Percentiles rank a stretch among this genome's conserved stretches.
Conservation (phyloP, 2,329 filamentous ascomycete genomes). For the Chaetomium sp. region DNA sequence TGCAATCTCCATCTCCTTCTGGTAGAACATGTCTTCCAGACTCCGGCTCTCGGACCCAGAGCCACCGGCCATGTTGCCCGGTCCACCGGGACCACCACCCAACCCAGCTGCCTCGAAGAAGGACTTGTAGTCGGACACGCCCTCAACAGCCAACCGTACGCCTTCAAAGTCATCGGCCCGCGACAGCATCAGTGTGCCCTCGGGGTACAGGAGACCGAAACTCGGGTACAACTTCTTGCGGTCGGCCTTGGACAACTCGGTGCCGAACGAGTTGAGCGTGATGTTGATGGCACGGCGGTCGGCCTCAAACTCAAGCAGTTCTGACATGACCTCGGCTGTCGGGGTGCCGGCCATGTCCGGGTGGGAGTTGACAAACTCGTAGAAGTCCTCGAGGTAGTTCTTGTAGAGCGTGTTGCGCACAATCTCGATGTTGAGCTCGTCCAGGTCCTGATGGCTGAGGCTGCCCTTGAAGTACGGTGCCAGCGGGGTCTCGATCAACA, state of each 20-base stretch:
- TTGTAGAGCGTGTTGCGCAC: constrained; percentile 98
- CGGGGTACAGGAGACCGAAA: constrained; percentile 87
- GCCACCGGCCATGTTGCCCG: constrained; percentile 80
- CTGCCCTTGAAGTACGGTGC: constrained; percentile 97
- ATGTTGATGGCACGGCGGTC: constrained; percentile 98
- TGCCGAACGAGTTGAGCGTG: constrained; percentile 96
- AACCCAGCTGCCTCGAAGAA: constrained; percentile 92
- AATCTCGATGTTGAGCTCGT: constrained; percentile 99
- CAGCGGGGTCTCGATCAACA: constrained; percentile 91
- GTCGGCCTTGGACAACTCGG: constrained; percentile 87
- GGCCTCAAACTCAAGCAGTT: constrained; percentile 94
- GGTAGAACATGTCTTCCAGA: constrained; percentile 95
- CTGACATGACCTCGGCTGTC: constrained; percentile 89
- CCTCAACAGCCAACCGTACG: constrained; percentile 87
- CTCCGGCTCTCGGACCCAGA: constrained; percentile 77
- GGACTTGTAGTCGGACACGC: constrained; percentile 84
- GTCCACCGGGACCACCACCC: constrained; percentile 61
- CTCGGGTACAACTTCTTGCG: constrained; percentile 92
- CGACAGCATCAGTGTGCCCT: constrained; percentile 90
- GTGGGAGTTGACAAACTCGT: constrained; percentile 87
- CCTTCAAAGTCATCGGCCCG: constrained; percentile 92
- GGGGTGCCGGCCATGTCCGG: constrained; percentile 81
- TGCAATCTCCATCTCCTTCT: constrained; percentile 98
- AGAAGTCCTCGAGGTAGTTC: constrained; percentile 98
- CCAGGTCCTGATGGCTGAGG: constrained; percentile 89